These are phyloP conservation scores for Plantago major DNA, from an alignment of 257 asterid genomes.

Conservation along the genomic window DNA sequence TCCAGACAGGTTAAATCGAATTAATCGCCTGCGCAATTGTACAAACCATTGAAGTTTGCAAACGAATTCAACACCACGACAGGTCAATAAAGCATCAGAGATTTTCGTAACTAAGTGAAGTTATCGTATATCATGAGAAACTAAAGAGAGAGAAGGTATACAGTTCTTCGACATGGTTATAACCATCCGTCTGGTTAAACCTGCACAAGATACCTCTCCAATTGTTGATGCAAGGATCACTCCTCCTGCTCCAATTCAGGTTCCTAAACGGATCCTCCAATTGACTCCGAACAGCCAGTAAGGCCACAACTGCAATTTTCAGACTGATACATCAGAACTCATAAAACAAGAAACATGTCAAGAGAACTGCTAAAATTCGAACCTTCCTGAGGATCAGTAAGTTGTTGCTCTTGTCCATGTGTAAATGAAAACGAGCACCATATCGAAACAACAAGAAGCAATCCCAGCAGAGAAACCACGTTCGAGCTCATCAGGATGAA, in stretches of 20 bases:
- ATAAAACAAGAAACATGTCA: neutral
- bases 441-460: constrained; percentile 18
- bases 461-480: constrained; percentile 11
- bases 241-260: constrained; percentile 36
- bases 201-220: constrained; percentile 37
- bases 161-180: constrained; percentile 37
- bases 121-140: neutral
- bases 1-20: constrained; percentile 34
- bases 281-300: constrained; percentile 30
- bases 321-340: neutral
- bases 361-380: neutral
- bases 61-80: neutral
- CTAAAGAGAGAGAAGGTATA: constrained; percentile 14
- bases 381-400: constrained; percentile 46
- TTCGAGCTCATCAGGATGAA: neutral
- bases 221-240: constrained; percentile 33
- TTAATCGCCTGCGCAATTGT: constrained; percentile 33
- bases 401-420: constrained; percentile 28
- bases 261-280: constrained; percentile 31
- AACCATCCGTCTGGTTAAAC: constrained; percentile 26
- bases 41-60: neutral
- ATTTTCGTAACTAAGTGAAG: neutral
- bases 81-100: too few species aligned
- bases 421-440: constrained; percentile 24
- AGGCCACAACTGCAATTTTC: constrained; percentile 29